Evolutionary conservation across 768 basidiomycete species (phyloP).

Genomic region (Epithele typhae): DNA sequence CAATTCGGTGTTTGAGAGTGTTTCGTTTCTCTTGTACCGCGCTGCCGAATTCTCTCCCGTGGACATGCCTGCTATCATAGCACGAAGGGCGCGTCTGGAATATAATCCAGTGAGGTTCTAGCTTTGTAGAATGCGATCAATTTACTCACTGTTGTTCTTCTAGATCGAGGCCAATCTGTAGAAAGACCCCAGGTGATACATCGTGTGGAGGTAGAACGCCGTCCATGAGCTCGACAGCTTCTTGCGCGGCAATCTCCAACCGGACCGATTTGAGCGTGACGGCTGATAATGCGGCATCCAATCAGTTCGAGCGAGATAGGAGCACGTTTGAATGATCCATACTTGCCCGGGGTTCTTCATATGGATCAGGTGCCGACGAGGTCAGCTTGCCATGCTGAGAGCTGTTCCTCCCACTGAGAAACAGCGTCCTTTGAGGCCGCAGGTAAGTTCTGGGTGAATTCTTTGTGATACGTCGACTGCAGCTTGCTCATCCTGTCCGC

Average conservation of each 20-base stretch:
- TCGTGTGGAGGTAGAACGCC: constrained; percentile 10
- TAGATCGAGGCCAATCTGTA: constrained; percentile 18
- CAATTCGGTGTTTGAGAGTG: constrained; percentile 2
- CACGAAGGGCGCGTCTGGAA: not conserved
- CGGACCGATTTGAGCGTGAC: too few species aligned
- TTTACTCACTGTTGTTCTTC: constrained; percentile 24
- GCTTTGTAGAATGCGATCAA: not conserved
- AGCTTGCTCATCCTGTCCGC: not conserved
- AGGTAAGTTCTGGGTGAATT: not conserved
- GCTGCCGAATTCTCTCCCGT: not conserved
- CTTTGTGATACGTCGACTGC: not conserved
- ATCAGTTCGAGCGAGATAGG: not conserved
- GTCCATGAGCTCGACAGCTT: not conserved
- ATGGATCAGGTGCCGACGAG: constrained; percentile 12
- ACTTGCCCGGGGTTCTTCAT: constrained; percentile 9
- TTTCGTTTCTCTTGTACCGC: constrained; percentile 6
- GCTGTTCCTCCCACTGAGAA: constrained; percentile 5
- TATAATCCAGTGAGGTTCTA: not conserved
- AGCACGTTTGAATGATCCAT: not conserved
- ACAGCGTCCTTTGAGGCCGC: not conserved
- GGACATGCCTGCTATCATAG: not conserved
- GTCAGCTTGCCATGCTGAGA: constrained; percentile 9
- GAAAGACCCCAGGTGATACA: constrained; percentile 12
- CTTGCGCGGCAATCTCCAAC: constrained; percentile 5
- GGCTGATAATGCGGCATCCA: too few species aligned